These are phyloP conservation scores for rapeseed (Brassica napus) DNA, from an alignment of 345 rosid species.

Conservation along the genomic window DNA sequence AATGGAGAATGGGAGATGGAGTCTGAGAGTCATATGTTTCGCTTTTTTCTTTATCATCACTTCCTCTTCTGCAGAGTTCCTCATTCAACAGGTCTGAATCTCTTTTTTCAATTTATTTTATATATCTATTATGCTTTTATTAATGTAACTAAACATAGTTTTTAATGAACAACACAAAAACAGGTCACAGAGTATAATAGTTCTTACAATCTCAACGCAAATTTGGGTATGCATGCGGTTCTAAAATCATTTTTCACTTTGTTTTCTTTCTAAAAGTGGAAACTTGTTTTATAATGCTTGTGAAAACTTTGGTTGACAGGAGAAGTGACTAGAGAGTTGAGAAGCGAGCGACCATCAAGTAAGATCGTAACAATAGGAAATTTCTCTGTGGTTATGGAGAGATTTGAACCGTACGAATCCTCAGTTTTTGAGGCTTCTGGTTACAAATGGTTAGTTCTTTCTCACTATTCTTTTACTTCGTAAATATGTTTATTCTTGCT, in stretches of 20 bases:
- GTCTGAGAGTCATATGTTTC: not conserved
- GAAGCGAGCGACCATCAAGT: slow-evolving; percentile 37
- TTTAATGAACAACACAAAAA: not conserved
- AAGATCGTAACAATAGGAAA: slow-evolving; percentile 38
- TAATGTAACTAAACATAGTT: not conserved
- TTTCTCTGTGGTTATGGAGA: slow-evolving; percentile 30
- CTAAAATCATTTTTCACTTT: too few relatives aligned
- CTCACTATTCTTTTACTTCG: not conserved
- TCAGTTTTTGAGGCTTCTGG: slow-evolving; percentile 40
- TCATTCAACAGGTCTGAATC: slow-evolving; percentile 2
- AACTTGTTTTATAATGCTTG: not conserved
- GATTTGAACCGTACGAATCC: slow-evolving; percentile 34
- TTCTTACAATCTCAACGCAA: not conserved
- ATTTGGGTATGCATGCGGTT: slow-evolving; percentile 17
- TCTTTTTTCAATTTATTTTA: not conserved
- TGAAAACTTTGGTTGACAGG: slow-evolving; percentile 1
- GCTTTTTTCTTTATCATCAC: not conserved
- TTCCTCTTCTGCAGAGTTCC: slow-evolving; percentile 15
- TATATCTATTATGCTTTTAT: not conserved
- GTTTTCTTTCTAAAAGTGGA: not conserved
- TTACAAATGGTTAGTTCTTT: slow-evolving; percentile 42
- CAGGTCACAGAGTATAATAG: not conserved
- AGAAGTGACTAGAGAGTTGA: slow-evolving; percentile 11
- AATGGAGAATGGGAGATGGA: slow-evolving; percentile 15
- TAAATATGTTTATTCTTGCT: not conserved